Conservation (phyloP, 495 filamentous ascomycete species). For the Rusavskia elegans region DNA sequence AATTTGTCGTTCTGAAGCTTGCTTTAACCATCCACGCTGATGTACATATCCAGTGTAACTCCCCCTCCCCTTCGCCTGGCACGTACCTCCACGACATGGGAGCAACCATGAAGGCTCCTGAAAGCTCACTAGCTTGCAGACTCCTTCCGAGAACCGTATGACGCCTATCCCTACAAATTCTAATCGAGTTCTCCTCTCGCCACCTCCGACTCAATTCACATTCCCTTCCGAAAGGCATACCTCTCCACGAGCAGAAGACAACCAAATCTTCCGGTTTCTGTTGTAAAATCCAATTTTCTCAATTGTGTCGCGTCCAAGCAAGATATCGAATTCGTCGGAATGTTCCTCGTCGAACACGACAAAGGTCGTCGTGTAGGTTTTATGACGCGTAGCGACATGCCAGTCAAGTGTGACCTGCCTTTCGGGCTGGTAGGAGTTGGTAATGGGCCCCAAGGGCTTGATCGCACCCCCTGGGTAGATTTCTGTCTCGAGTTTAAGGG, state of each 20-base stretch:
- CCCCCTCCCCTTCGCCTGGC: too few relatives aligned
- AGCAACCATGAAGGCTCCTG: too few relatives aligned
- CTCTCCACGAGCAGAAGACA: background rate
- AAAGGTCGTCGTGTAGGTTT: background rate
- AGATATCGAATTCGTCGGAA: background rate
- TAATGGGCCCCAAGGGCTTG: background rate
- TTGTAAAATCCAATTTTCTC: background rate
- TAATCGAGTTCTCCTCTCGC: too few relatives aligned
- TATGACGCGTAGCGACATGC: background rate
- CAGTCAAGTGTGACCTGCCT: background rate
- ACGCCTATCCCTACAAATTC: too few relatives aligned
- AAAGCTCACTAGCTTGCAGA: too few relatives aligned
- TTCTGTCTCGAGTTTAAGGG: background rate
- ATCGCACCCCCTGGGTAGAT: background rate
- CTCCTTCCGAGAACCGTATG: too few relatives aligned
- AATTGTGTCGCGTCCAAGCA: background rate
- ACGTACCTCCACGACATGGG: too few relatives aligned
- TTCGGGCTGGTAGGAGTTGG: background rate
- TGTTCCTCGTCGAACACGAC: background rate
- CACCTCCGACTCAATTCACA: too few relatives aligned
- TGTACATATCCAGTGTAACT: too few relatives aligned
- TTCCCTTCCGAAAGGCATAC: too few relatives aligned
- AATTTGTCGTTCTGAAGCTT: too few relatives aligned
- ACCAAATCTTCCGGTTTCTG: background rate
- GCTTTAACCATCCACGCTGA: too few relatives aligned